Evolutionary conservation across 805 yeast species (phyloP).

Genomic region (Vanderwaltozyma tropicalis): DNA sequence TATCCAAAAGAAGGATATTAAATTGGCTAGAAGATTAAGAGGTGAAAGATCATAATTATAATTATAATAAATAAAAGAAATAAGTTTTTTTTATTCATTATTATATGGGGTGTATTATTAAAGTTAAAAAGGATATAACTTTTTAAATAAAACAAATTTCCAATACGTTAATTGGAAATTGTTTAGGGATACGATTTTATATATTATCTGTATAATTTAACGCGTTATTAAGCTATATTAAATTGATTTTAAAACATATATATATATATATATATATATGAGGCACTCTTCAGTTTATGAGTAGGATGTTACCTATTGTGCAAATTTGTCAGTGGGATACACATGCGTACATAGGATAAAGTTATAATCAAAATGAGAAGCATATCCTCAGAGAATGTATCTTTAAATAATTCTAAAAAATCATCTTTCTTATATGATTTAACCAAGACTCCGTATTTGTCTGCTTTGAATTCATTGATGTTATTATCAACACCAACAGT

Average conservation of each 20-base stretch:
- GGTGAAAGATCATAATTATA: constrained; percentile 73
- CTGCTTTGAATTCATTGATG: constrained; percentile 32
- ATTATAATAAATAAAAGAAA: too few species aligned
- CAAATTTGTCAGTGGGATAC: too few species aligned
- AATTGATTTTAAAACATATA: not conserved
- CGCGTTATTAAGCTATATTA: not conserved
- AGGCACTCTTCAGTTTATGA: too few species aligned
- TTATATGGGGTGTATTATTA: not conserved
- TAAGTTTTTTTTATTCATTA: too few species aligned
- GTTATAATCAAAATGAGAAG: too few species aligned
- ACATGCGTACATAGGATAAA: too few species aligned
- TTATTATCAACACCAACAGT: constrained; percentile 32
- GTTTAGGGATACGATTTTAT: not conserved
- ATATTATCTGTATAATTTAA: not conserved
- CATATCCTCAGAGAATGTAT: not conserved
- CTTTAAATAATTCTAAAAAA: not conserved
- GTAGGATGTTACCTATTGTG: too few species aligned
- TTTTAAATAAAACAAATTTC: too few species aligned
- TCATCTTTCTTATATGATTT: constrained; percentile 19
- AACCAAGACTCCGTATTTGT: constrained; percentile 38
- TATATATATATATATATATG: too few species aligned
- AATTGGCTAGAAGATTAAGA: constrained; percentile 93
- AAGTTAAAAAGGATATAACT: too few species aligned
- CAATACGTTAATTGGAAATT: too few species aligned
- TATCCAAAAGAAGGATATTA: constrained; percentile 95